Conservation (phyloP, 805 yeast species). For the Limtongia smithiae region DNA sequence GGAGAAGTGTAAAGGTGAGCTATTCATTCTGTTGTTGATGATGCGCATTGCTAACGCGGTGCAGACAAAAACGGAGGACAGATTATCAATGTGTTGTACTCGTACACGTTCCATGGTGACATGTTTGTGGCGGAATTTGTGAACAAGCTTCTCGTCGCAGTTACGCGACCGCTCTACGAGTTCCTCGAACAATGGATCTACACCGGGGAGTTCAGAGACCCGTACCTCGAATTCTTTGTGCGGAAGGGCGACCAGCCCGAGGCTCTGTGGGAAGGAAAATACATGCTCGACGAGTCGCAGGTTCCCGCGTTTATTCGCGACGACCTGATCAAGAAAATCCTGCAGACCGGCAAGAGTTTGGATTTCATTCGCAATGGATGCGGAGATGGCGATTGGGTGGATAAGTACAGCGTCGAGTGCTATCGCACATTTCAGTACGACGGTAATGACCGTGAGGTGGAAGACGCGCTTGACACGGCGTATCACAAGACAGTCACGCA, state of each 20-base stretch:
- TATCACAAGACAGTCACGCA: slow-evolving; percentile 51
- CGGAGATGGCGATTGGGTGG: slow-evolving; percentile 64
- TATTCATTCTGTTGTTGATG: neutral
- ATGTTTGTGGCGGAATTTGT: slow-evolving; percentile 46
- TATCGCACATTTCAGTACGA: slow-evolving; percentile 15
- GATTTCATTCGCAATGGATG: slow-evolving; percentile 63
- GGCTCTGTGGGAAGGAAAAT: slow-evolving; percentile 31
- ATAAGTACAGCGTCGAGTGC: slow-evolving; percentile 10
- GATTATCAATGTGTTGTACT: slow-evolving; percentile 52
- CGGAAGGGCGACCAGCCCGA: slow-evolving; percentile 26
- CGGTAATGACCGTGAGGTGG: slow-evolving; percentile 30
- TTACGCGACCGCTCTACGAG: slow-evolving; percentile 58
- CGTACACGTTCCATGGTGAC: slow-evolving; percentile 64
- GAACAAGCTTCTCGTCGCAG: slow-evolving; percentile 43
- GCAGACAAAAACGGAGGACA: slow-evolving; percentile 44
- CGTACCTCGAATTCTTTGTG: slow-evolving; percentile 62
- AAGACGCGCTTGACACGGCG: slow-evolving; percentile 38
- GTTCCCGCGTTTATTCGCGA: slow-evolving; percentile 42
- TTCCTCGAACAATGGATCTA: slow-evolving; percentile 64
- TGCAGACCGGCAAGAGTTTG: slow-evolving; percentile 63
- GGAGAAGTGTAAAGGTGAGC: slow-evolving; percentile 34
- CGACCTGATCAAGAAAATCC: slow-evolving; percentile 33
- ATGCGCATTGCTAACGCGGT: neutral
- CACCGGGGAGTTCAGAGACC: slow-evolving; percentile 58
- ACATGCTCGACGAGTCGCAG: slow-evolving; percentile 29